Evolutionary conservation across 108 stramenopile species (phyloP).

Genomic region (Skeletonema costatum): DNA sequence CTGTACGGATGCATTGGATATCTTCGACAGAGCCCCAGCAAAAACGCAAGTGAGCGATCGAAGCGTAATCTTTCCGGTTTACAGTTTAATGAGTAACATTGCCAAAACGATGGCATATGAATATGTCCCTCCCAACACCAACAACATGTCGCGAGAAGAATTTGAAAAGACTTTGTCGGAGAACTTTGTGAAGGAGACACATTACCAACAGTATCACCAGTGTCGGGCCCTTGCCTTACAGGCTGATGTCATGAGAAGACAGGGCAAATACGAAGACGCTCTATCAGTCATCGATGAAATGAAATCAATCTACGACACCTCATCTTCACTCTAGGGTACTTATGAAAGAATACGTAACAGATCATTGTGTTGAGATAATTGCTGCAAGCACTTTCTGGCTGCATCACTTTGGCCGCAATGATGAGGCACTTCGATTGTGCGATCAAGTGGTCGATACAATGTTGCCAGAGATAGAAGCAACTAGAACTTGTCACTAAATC

Average conservation of each 20-base stretch:
- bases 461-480: conserved; percentile 1
- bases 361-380: background rate
- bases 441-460: background rate
- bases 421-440: background rate
- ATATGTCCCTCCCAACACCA: background rate
- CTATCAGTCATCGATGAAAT: background rate
- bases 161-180: background rate
- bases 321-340: background rate
- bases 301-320: background rate
- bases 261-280: background rate
- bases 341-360: background rate
- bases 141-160: background rate
- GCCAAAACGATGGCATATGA: background rate
- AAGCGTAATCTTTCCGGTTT: background rate
- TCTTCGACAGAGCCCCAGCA: conserved; percentile 1
- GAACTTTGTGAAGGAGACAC: conserved; percentile 3
- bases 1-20: background rate
- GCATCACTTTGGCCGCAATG: background rate
- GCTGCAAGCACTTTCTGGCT: background rate
- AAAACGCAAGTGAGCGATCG: background rate
- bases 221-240: background rate
- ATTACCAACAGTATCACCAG: background rate
- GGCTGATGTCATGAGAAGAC: background rate
- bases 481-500: background rate
- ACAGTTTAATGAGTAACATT: background rate